Evolutionary conservation across 352 stramenopile genomes (phyloP).

Genomic region (Phytophthora tentaculata): DNA sequence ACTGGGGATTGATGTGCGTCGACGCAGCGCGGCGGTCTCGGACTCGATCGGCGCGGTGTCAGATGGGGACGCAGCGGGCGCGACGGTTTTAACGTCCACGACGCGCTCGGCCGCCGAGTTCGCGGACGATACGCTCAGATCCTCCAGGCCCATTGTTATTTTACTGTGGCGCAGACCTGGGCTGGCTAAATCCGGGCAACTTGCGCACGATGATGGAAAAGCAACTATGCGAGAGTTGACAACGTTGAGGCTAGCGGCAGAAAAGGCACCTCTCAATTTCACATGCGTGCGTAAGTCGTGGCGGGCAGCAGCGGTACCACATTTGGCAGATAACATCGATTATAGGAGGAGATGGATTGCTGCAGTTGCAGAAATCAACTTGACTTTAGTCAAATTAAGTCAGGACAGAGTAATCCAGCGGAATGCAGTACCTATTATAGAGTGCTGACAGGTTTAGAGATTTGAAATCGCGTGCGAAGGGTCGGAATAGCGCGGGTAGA

Average conservation of each 20-base stretch:
- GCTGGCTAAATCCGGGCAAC: conserved; percentile 11
- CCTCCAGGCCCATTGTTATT: conserved; percentile 37
- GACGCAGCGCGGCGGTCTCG: conserved; percentile 36
- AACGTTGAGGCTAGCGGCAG: conserved; percentile 23
- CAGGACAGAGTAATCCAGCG: background rate
- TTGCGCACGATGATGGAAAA: conserved; percentile 24
- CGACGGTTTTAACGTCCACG: conserved; percentile 22
- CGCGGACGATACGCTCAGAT: conserved; percentile 16
- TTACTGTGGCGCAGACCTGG: background rate
- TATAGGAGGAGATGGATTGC: background rate
- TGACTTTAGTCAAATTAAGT: conserved; percentile 6
- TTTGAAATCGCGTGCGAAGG: conserved; percentile 37
- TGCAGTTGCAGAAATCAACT: background rate
- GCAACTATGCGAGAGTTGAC: conserved; percentile 19
- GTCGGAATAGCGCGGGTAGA: conserved; percentile 21
- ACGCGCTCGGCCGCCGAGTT: conserved; percentile 19
- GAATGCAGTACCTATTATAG: conserved; percentile 9
- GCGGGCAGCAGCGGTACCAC: conserved; percentile 17
- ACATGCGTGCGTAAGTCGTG: conserved; percentile 29
- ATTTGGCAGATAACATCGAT: background rate
- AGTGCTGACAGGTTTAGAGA: conserved; percentile 25
- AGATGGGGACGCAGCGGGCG: background rate
- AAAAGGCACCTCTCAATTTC: conserved; percentile 22
- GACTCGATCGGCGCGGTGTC: conserved; percentile 27
- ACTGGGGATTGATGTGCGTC: conserved; percentile 71